Evolutionary conservation across 2,329 filamentous ascomycete species (phyloP), one percentile per base, ranked within the genome.

Genomic region (Metarhizium guizhouense): DNA sequence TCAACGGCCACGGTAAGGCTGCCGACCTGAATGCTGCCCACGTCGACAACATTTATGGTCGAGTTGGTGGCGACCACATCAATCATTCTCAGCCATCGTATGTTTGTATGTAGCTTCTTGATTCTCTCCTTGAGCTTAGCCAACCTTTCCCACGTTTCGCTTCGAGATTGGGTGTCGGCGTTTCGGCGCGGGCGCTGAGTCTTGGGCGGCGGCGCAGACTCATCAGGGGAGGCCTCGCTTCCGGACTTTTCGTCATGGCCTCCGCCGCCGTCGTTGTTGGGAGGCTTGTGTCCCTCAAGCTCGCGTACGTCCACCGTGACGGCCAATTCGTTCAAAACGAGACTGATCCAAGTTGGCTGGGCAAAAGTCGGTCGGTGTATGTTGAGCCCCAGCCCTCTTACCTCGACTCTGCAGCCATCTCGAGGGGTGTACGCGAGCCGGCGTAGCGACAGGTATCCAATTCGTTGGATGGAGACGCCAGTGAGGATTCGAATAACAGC

Each of bases 331-430:
- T 84, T 89, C 57, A 99, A 74, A 8, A 94, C 88, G 52, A 99
- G 79, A 69, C 92, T 97, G 64, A 96, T 76, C 91, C 93, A 97
- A 59, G 95, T 97, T 48, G 94, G 94, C 70, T 97, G 91, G 50
- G 93, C 90, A 72, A 99, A 97, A 6, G 94, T 97, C 13, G 94
- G 94, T 4, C 92, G 85, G 72, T 99, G 94, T 60, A 97, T 73
- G 56, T 89, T 87, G 64, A 99, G 78, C 48, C 94, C 91, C 53
- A 99, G 78, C 52, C 92, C 90, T 52, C 94, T 85, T 56, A 99
- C 85, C 70, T 96, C 90, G 70, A 99, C 84, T 65, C 87, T 87
- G 65, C 96, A 76, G 63, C 94, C 94, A 81, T 96, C 90, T 71
- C 82, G 86, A 32, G 90, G 90, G 14, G 89, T 90, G 70, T 95